Conservation (phyloP, 805 yeast species). For the Starmerella cellae region DNA sequence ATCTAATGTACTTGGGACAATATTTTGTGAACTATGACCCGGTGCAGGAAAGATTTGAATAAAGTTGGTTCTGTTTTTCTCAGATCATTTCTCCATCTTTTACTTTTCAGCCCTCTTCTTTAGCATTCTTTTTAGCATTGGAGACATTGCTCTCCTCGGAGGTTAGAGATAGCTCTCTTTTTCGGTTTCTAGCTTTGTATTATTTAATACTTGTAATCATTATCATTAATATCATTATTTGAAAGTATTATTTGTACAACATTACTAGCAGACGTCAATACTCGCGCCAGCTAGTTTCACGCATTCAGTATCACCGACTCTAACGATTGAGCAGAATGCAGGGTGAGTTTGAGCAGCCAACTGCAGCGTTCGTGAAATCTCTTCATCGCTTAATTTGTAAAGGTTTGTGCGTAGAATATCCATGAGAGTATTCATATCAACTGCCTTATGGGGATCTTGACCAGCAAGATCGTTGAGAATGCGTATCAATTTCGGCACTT, state of each 20-base stretch:
- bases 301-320: slow-evolving; percentile 19
- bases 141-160: too few species aligned
- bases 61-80: too few species aligned
- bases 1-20: slow-evolving; percentile 16
- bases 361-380: slow-evolving; percentile 20
- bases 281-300: slow-evolving; percentile 11
- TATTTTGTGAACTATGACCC: slow-evolving; percentile 15
- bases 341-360: slow-evolving; percentile 19
- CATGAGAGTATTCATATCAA: slow-evolving; percentile 15
- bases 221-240: background rate
- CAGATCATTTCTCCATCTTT: too few species aligned
- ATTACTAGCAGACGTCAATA: background rate
- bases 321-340: slow-evolving; percentile 20
- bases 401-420: slow-evolving; percentile 19
- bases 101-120: too few species aligned
- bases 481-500: slow-evolving; percentile 19
- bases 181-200: too few species aligned
- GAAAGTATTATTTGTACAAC: background rate
- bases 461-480: slow-evolving; percentile 16
- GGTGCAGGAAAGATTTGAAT: slow-evolving; percentile 7
- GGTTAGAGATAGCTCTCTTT: too few species aligned
- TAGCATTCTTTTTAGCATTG: too few species aligned
- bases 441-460: slow-evolving; percentile 1
- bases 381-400: slow-evolving; percentile 19
- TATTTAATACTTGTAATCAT: too few species aligned